Percentiles rank a stretch among this genome's conserved stretches.
These are phyloP conservation scores for Stylonectria norvegica DNA, from an alignment of 2,329 filamentous ascomycete genomes.

Conservation along the genomic window DNA sequence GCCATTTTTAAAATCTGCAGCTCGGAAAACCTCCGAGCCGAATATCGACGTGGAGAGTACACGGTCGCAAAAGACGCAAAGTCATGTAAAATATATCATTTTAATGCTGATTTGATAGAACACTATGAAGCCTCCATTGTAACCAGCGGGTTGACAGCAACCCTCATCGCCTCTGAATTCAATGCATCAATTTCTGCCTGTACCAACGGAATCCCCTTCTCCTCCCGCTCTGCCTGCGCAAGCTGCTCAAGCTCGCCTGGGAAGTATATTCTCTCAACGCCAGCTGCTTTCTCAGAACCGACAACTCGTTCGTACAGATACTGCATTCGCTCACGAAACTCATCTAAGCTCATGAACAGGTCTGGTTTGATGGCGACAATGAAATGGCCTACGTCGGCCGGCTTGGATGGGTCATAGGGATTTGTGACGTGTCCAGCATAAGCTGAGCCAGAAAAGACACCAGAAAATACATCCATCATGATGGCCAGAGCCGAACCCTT, in stretches of 20 bases:
- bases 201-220: conserved; percentile 57
- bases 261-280: conserved; percentile 58
- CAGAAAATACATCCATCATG: conserved; percentile 90
- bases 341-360: conserved; percentile 66
- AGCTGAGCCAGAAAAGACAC: conserved; percentile 70
- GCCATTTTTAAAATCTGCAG: too few species aligned
- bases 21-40: too few species aligned
- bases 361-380: conserved; percentile 70
- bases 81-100: neutral
- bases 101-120: neutral
- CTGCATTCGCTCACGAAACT: conserved; percentile 63
- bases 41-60: too few species aligned
- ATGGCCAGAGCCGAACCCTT: conserved; percentile 75
- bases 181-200: conserved; percentile 54
- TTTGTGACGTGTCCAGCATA: conserved; percentile 75
- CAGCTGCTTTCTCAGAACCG: conserved; percentile 50
- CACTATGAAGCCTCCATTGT: neutral
- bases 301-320: conserved; percentile 53
- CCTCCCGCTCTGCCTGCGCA: conserved; percentile 47
- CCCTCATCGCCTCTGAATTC: conserved; percentile 50
- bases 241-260: conserved; percentile 61
- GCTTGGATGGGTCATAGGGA: conserved; percentile 68
- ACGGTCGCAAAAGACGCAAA: too few species aligned
- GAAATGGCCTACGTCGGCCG: conserved; percentile 72
- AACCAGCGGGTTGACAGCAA: conserved; percentile 32